Conservation (phyloP, 805 yeast genomes). For the Cyberlindnera americana region DNA sequence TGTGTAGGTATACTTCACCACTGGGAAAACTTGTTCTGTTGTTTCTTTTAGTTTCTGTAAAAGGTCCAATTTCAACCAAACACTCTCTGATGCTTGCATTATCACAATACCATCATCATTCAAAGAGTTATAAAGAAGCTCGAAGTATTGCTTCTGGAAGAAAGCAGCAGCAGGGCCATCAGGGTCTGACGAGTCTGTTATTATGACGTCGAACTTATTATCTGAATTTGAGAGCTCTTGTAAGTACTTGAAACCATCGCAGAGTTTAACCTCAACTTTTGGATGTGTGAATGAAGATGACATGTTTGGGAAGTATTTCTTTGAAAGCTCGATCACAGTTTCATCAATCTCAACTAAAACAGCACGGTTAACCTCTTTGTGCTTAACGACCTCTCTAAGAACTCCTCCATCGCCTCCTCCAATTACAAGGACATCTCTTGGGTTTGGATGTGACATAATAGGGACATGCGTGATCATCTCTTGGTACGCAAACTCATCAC, state of each 20-base stretch:
- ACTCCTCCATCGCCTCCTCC: slow-evolving; percentile 99
- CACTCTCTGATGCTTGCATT: slow-evolving; percentile 66
- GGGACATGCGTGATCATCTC: slow-evolving; percentile 88
- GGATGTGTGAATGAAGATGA: slow-evolving; percentile 60
- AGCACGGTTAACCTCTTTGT: slow-evolving; percentile 56
- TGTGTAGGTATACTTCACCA: slow-evolving; percentile 67
- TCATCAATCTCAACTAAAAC: slow-evolving; percentile 89
- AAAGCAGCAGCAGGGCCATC: slow-evolving; percentile 94
- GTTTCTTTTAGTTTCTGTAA: slow-evolving; percentile 44
- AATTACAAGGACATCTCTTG: slow-evolving; percentile 75
- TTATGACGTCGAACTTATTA: slow-evolving; percentile 72
- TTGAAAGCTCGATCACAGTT: slow-evolving; percentile 68
- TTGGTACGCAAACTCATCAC: slow-evolving; percentile 92
- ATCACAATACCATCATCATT: slow-evolving; percentile 65
- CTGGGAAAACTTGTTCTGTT: slow-evolving; percentile 53
- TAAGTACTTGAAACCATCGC: slow-evolving; percentile 82
- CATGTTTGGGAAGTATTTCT: slow-evolving; percentile 75
- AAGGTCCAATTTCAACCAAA: slow-evolving; percentile 65
- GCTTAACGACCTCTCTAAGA: slow-evolving; percentile 81
- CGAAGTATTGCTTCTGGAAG: slow-evolving; percentile 74
- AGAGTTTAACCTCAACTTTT: slow-evolving; percentile 61
- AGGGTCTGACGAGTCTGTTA: slow-evolving; percentile 91
- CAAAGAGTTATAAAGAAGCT: slow-evolving; percentile 60
- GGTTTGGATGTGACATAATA: slow-evolving; percentile 68
- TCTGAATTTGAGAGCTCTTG: slow-evolving; percentile 36